Evolutionary conservation across 768 basidiomycete species (phyloP), one percentile per base, ranked within the genome.

Genomic region (Pluteus cervinus): DNA sequence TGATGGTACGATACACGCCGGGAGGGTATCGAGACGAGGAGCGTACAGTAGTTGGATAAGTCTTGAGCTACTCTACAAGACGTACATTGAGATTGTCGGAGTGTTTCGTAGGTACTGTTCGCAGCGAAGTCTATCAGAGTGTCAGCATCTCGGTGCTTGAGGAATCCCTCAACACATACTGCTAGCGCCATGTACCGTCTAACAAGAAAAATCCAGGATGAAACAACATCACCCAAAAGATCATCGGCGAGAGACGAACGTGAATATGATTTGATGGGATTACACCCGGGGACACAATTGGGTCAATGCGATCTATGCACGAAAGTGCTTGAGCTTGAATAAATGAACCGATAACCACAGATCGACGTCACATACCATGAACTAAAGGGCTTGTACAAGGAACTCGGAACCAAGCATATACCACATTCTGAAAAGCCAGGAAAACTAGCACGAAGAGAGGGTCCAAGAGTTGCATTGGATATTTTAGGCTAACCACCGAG

Each of bases 361-460:
- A n/a, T n/a, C n/a, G 22, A 17, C 28, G n/a, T n/a, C n/a, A 32
- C 40, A 23, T 8, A 64, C 66, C 63, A 55, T 58, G 54, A 1
- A 69, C 63, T 29, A 67, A 53, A 14, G 66, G 65, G 14, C 42
- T 49, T 8, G 64, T 63, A 37, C 66, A 68, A 5, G 62, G 53
- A 31, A 66, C 61, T 25, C 63, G 61, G 46, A 69, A 67, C 67
- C 63, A 69, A 6, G 62, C 62, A 37, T 56, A n/a, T n/a, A n/a
- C n/a, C n/a, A n/a, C n/a, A n/a, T n/a, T n/a, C n/a, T n/a, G n/a
- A n/a, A n/a, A n/a, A n/a, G n/a, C n/a, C n/a, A n/a, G n/a, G n/a
- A n/a, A n/a, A n/a, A n/a, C n/a, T n/a, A n/a, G n/a, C n/a, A n/a
- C n/a, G n/a, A n/a, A n/a, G n/a, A n/a, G n/a, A n/a, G n/a, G n/a